Evolutionary conservation across 805 yeast genomes (phyloP).

Genomic region (Priceomyces haplophilus): DNA sequence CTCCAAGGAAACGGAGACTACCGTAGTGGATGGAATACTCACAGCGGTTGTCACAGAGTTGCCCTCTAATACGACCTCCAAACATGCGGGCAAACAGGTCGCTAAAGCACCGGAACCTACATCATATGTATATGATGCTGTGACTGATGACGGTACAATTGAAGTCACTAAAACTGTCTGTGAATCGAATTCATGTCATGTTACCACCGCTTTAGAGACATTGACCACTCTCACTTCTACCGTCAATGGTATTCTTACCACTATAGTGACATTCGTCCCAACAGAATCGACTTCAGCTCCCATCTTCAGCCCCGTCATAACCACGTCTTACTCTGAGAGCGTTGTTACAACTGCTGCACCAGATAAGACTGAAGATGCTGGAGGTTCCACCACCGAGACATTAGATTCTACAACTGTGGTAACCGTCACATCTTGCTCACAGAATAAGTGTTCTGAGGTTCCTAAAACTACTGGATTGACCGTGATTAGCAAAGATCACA

Average conservation of each 20-base stretch:
- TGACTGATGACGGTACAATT: slow-evolving; percentile 15
- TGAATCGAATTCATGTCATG: slow-evolving; percentile 26
- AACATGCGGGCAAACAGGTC: background rate
- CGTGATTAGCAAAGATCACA: slow-evolving; percentile 10
- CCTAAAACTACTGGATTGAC: slow-evolving; percentile 35
- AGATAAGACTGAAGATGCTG: slow-evolving; percentile 1
- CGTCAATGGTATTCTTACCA: slow-evolving; percentile 39
- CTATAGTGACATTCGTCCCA: slow-evolving; percentile 32
- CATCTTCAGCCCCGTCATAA: slow-evolving; percentile 9
- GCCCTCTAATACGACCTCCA: slow-evolving; percentile 17
- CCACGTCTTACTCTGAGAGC: slow-evolving; percentile 13
- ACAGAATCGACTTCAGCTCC: slow-evolving; percentile 6
- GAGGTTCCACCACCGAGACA: slow-evolving; percentile 15
- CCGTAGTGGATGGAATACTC: slow-evolving; percentile 37
- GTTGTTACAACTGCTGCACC: slow-evolving; percentile 4
- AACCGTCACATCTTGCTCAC: slow-evolving; percentile 38
- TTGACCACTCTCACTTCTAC: slow-evolving; percentile 35
- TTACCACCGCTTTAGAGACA: slow-evolving; percentile 32
- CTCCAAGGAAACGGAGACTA: slow-evolving; percentile 31
- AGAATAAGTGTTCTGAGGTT: slow-evolving; percentile 26
- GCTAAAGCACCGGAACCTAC: slow-evolving; percentile 10
- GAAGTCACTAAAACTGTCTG: slow-evolving; percentile 32
- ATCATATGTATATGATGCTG: slow-evolving; percentile 22
- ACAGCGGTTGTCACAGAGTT: slow-evolving; percentile 34
- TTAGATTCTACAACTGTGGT: slow-evolving; percentile 23